Evolutionary conservation across 108 stramenopile genomes (phyloP).

Genomic region (Schizochytrium sp.): DNA sequence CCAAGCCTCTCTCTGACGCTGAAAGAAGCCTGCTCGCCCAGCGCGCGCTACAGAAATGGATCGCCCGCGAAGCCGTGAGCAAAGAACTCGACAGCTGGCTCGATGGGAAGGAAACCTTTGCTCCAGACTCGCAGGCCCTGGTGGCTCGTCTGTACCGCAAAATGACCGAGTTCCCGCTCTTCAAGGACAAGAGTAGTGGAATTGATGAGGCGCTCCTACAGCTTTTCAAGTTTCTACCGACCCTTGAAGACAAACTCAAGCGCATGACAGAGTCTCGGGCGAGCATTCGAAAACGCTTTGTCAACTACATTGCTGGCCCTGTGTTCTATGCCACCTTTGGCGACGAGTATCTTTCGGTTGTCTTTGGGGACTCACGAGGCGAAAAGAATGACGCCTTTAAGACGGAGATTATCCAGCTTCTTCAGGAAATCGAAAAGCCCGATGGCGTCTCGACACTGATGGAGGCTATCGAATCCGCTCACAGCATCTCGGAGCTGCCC

Average conservation of each 20-base stretch:
- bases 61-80: neutral
- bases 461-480: neutral
- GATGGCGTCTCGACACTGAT: neutral
- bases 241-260: neutral
- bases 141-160: neutral
- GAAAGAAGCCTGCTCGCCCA: neutral
- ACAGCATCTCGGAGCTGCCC: neutral
- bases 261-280: neutral
- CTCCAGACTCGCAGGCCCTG: neutral
- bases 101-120: neutral
- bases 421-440: neutral
- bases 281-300: neutral
- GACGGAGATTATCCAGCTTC: neutral
- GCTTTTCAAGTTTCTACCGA: neutral
- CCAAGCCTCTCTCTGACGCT: neutral
- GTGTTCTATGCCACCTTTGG: neutral
- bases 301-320: constrained; percentile 3
- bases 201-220: neutral
- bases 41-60: neutral
- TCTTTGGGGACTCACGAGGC: neutral
- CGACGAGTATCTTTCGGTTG: neutral
- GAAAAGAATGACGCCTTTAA: neutral
- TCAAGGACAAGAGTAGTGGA: neutral
- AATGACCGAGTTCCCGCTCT: constrained; percentile 1
- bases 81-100: neutral